Conservation (phyloP, 768 basidiomycete genomes). For the Russula brevipes region DNA sequence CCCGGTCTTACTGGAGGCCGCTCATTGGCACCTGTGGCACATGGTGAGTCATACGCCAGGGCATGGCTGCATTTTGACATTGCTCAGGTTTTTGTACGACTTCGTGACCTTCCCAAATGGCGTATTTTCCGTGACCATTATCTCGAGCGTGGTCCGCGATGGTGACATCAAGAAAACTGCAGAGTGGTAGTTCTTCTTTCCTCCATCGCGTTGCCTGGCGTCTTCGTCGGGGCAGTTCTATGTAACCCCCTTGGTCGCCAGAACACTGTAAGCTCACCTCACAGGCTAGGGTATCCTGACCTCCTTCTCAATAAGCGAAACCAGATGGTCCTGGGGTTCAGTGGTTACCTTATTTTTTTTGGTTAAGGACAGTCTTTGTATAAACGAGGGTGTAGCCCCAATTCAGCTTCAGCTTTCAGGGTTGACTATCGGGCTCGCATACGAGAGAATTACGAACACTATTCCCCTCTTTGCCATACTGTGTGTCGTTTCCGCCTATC, state of each 20-base stretch:
- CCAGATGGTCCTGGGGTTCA: constrained; percentile 64
- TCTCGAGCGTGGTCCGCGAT: constrained; percentile 57
- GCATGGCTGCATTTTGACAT: background rate
- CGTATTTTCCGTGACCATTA: constrained; percentile 63
- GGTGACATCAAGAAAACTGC: constrained; percentile 54
- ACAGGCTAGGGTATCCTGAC: background rate
- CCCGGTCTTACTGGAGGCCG: constrained; percentile 60
- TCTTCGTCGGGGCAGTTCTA: constrained; percentile 35
- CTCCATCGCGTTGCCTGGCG: constrained; percentile 56
- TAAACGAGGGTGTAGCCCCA: constrained; percentile 1
- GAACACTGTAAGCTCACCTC: constrained; percentile 44
- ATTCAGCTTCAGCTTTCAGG: constrained; percentile 35
- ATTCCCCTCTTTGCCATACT: constrained; percentile 64
- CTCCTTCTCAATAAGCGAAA: background rate
- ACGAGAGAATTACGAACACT: constrained; percentile 57
- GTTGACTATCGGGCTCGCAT: constrained; percentile 53
- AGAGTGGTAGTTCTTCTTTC: constrained; percentile 66
- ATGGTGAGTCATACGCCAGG: constrained; percentile 41
- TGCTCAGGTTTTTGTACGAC: constrained; percentile 61
- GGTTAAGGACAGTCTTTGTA: constrained; percentile 34
- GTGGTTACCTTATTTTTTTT: constrained; percentile 61
- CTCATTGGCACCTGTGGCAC: constrained; percentile 70
- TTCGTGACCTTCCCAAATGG: constrained; percentile 69
- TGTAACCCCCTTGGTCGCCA: constrained; percentile 53
- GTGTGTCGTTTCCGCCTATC: constrained; percentile 34